Percentiles rank a stretch among this genome's conserved stretches.
Evolutionary conservation across 345 rosid genomes (phyloP).

Genomic region (Hypericum androsaemum): DNA sequence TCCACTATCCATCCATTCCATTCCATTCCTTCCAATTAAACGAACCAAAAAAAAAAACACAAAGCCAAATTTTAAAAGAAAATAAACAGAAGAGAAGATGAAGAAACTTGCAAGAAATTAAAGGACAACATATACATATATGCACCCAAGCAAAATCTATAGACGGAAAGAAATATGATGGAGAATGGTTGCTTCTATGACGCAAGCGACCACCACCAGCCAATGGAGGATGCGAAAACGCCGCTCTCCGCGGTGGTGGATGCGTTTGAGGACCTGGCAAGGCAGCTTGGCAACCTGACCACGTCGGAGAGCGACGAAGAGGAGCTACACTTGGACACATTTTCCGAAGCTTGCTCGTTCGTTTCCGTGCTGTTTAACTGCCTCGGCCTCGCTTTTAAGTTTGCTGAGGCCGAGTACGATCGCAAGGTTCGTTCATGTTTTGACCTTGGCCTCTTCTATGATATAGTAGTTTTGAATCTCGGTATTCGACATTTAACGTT

Average conservation of each 20-base stretch:
- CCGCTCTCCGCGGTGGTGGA: not conserved
- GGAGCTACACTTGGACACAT: constrained; percentile 33
- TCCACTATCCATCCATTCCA: too few relatives aligned
- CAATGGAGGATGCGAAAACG: not conserved
- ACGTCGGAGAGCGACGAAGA: not conserved
- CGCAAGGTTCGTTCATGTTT: constrained; percentile 39
- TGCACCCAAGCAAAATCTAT: too few relatives aligned
- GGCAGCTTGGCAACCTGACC: not conserved
- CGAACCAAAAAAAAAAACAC: too few relatives aligned
- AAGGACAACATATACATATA: too few relatives aligned
- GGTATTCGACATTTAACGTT: too few relatives aligned
- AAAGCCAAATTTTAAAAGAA: too few relatives aligned
- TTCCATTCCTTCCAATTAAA: too few relatives aligned
- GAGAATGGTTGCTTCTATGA: too few relatives aligned
- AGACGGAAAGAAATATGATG: too few relatives aligned
- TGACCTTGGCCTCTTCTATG: not conserved
- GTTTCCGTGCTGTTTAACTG: constrained; percentile 59
- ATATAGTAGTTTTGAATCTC: too few relatives aligned
- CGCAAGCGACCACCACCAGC: not conserved
- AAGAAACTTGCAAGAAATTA: too few relatives aligned
- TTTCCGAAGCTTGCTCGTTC: constrained; percentile 52
- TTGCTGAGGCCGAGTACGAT: constrained; percentile 73
- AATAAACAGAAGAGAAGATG: too few relatives aligned
- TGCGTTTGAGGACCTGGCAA: constrained; percentile 1
- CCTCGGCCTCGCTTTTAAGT: constrained; percentile 87